phyloP scores from a whole-genome alignment of 2,329 filamentous ascomycete species.

The Aspergillus ibericus region DNA sequence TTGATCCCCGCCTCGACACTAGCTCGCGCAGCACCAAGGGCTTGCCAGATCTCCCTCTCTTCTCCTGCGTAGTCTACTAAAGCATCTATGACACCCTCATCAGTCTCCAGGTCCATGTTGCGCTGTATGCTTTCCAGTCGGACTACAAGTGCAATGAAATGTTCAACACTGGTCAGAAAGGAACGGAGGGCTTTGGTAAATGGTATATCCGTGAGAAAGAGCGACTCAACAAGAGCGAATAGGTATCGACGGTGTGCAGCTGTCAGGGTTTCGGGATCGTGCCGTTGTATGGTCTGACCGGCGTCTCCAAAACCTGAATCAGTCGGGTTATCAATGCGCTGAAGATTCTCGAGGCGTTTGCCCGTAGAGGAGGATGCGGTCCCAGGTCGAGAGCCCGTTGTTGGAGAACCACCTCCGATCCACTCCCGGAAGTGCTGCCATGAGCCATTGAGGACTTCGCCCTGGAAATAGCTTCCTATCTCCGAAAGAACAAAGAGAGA shows the following conservation, averaged over 20 bases:
- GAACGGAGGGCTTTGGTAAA: conserved; percentile 43
- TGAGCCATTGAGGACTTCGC: conserved; percentile 77
- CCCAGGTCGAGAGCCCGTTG: conserved; percentile 38
- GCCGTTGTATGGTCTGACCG: conserved; percentile 41
- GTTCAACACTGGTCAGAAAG: conserved; percentile 64
- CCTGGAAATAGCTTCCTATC: conserved; percentile 83
- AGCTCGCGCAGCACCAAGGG: conserved; percentile 64
- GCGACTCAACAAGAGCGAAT: conserved; percentile 55
- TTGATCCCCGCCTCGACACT: conserved; percentile 68
- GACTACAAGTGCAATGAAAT: conserved; percentile 72
- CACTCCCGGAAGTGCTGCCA: conserved; percentile 79
- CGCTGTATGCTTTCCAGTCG: conserved; percentile 76
- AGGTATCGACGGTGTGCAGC: conserved; percentile 78
- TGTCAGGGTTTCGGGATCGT: conserved; percentile 83
- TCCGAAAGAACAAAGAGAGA: conserved; percentile 88
- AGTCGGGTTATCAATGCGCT: conserved; percentile 9
- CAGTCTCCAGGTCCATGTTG: conserved; percentile 75
- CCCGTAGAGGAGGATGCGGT: conserved; percentile 36
- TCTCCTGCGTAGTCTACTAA: conserved; percentile 71
- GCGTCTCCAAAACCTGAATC: conserved; percentile 13
- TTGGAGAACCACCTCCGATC: conserved; percentile 55
- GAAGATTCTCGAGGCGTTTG: conserved; percentile 7
- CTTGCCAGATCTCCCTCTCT: conserved; percentile 65
- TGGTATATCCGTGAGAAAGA: conserved; percentile 44
- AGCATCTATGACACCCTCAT: conserved; percentile 77